A percentile compares a stretch with the other conserved stretches of the same genome.
Conservation (phyloP, 129 eudicot genomes). For the Artemisia annua region DNA sequence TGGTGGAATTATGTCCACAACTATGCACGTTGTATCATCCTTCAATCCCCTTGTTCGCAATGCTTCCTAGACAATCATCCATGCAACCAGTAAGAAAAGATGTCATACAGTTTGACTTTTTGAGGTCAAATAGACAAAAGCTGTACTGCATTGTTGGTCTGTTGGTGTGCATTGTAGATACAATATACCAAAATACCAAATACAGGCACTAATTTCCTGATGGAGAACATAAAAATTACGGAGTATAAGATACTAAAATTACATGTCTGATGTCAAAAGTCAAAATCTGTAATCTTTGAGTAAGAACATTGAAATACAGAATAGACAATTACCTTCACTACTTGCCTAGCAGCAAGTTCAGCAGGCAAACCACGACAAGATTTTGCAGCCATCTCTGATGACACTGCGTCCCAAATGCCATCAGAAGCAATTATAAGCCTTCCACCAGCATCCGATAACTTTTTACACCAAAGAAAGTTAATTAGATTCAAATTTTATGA, state of each 20-base stretch:
- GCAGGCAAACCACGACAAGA: conserved; percentile 95
- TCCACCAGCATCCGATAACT: conserved; percentile 85
- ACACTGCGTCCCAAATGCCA: conserved; percentile 93
- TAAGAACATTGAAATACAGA: conserved; percentile 9
- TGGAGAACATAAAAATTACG: background rate
- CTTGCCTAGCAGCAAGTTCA: conserved; percentile 91
- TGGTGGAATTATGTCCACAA: conserved; percentile 91
- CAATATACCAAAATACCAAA: background rate
- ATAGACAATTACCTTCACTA: conserved; percentile 66
- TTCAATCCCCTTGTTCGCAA: conserved; percentile 72
- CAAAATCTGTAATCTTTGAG: background rate
- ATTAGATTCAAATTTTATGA: conserved; percentile 13
- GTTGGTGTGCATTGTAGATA: background rate
- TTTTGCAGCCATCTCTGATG: conserved; percentile 76
- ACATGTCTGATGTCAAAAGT: conserved; percentile 21
- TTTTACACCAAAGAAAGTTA: conserved; percentile 14
- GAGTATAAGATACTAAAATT: background rate
- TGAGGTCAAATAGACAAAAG: conserved; percentile 20
- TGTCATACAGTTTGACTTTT: conserved; percentile 18
- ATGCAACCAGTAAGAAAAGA: too few relatives aligned
- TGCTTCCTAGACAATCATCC: conserved; percentile 56
- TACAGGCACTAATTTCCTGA: background rate
- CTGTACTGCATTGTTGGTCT: background rate
- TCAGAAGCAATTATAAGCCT: conserved; percentile 93
- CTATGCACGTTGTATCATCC: conserved; percentile 95